Evolutionary conservation across 164 flowering plant species (phyloP).

Genomic region (Vitis vinifera): DNA sequence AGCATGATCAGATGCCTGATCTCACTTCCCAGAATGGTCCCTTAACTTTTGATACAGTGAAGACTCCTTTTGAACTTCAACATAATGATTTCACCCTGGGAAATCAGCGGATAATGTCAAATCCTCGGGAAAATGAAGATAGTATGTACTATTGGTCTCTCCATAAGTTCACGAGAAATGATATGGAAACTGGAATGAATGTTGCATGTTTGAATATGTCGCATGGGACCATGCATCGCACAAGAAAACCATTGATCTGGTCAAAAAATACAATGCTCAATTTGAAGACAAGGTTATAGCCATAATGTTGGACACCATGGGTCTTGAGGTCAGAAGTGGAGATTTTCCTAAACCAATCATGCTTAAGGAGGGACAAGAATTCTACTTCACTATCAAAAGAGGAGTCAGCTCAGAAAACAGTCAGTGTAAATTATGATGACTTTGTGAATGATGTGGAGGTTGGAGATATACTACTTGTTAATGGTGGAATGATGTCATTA

Average conservation of each 20-base stretch:
- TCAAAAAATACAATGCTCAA: slow-evolving; percentile 91
- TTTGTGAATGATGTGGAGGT: slow-evolving; percentile 93
- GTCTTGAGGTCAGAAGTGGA: slow-evolving; percentile 99
- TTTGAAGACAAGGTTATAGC: slow-evolving; percentile 80
- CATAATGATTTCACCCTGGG: slow-evolving; percentile 18
- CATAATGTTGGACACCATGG: slow-evolving; percentile 98
- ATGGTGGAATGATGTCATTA: slow-evolving; percentile 99
- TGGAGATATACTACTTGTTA: slow-evolving; percentile 86
- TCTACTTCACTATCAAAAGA: slow-evolving; percentile 85
- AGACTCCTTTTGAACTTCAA: slow-evolving; percentile 30
- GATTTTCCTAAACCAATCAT: slow-evolving; percentile 86
- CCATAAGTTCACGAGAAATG: slow-evolving; percentile 90
- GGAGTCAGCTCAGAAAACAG: slow-evolving; percentile 82
- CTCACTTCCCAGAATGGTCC: slow-evolving; percentile 15
- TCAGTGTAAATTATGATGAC: slow-evolving; percentile 97
- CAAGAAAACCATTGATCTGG: slow-evolving; percentile 83
- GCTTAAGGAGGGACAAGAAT: slow-evolving; percentile 90
- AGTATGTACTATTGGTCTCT: slow-evolving; percentile 96
- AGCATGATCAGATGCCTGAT: slow-evolving; percentile 1
- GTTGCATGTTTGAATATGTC: slow-evolving; percentile 98
- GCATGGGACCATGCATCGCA: slow-evolving; percentile 99
- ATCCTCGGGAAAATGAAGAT: slow-evolving; percentile 71
- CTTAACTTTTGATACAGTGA: slow-evolving; percentile 10
- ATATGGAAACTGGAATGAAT: slow-evolving; percentile 97
- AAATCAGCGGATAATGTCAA: slow-evolving; percentile 12